Conservation (phyloP, 208 protist genomes). For the Trypanosoma melophagium region DNA sequence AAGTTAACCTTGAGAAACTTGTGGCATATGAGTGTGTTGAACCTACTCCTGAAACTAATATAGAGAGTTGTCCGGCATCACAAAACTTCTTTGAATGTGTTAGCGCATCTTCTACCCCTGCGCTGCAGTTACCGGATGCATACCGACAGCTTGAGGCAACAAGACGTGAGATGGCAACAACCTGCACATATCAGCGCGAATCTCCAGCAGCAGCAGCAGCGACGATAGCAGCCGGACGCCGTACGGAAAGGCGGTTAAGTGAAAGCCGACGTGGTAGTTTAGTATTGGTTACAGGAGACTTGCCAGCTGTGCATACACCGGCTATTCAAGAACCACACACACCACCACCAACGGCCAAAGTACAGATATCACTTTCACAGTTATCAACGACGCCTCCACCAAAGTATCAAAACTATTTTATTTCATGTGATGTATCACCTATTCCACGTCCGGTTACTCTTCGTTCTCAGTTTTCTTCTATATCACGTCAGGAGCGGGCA, state of each 20-base stretch:
- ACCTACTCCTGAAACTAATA: not conserved
- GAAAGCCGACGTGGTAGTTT: conserved; percentile 21
- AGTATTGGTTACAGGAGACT: conserved; percentile 23
- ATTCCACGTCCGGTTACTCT: conserved; percentile 70
- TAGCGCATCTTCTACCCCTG: conserved; percentile 38
- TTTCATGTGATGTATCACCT: conserved; percentile 30
- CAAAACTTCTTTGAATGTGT: conserved; percentile 52
- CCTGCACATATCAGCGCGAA: not conserved
- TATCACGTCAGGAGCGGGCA: not conserved
- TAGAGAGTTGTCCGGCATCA: not conserved
- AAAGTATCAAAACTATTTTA: not conserved
- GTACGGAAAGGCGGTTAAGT: not conserved
- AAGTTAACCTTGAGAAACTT: not conserved
- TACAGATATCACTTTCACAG: not conserved
- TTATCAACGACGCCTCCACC: not conserved
- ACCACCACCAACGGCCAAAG: conserved; percentile 8
- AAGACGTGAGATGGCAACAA: conserved; percentile 15
- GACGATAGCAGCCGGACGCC: not conserved
- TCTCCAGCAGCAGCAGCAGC: too few species aligned
- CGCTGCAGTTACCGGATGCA: conserved; percentile 13
- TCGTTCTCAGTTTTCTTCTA: conserved; percentile 43
- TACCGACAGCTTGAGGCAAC: conserved; percentile 22
- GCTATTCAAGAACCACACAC: conserved; percentile 29
- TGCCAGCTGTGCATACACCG: conserved; percentile 10
- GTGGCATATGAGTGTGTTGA: not conserved